These are phyloP conservation scores for Claviceps capensis DNA, from an alignment of 2,329 filamentous ascomycete species.

Conservation along the genomic window DNA sequence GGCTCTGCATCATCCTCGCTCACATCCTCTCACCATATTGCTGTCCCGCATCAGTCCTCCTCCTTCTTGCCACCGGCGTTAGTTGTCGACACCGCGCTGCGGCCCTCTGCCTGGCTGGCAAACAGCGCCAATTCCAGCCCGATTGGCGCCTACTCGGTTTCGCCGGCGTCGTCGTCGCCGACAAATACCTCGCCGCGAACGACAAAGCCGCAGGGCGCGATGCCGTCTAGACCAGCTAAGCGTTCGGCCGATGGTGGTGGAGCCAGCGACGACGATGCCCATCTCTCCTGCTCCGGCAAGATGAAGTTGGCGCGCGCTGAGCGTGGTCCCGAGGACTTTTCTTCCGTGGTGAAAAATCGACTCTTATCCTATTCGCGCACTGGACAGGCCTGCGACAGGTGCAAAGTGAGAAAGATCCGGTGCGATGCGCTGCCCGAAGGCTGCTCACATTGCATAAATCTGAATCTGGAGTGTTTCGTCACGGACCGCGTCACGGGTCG, in stretches of 20 bases:
- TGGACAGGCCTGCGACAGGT: slow-evolving; percentile 78
- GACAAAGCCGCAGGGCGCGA: slow-evolving; percentile 5
- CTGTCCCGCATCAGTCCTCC: neutral
- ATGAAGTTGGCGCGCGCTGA: slow-evolving; percentile 37
- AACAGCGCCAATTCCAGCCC: slow-evolving; percentile 6
- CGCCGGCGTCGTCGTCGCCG: slow-evolving; percentile 6
- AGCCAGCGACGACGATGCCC: slow-evolving; percentile 18
- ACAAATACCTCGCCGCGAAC: slow-evolving; percentile 6
- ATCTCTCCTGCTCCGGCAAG: slow-evolving; percentile 18
- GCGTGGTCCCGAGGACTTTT: slow-evolving; percentile 36
- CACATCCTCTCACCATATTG: neutral
- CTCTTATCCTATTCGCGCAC: slow-evolving; percentile 47
- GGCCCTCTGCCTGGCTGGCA: neutral
- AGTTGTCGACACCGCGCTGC: neutral
- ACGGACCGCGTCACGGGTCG: slow-evolving; percentile 79
- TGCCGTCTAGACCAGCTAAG: slow-evolving; percentile 15
- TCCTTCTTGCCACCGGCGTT: neutral
- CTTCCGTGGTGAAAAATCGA: slow-evolving; percentile 40
- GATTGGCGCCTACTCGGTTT: slow-evolving; percentile 5
- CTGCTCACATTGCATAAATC: slow-evolving; percentile 68
- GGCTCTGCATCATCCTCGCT: neutral
- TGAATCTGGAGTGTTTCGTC: slow-evolving; percentile 65
- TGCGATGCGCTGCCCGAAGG: slow-evolving; percentile 71
- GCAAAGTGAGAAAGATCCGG: slow-evolving; percentile 81
- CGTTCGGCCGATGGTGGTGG: slow-evolving; percentile 24